Conservation (phyloP, 306 rosid species). For the Gleditsia sinensis region DNA sequence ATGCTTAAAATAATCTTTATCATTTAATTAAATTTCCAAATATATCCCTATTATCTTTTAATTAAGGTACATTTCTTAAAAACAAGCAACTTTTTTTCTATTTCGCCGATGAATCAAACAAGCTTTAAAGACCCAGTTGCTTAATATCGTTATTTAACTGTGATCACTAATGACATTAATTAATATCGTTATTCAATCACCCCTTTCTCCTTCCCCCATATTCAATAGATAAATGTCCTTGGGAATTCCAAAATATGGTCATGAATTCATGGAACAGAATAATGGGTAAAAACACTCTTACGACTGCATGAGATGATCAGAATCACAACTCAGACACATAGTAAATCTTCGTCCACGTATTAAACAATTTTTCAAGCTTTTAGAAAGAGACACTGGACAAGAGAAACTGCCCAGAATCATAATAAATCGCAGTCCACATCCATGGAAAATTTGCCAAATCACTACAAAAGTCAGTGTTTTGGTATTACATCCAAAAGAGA, state of each 20-base stretch:
- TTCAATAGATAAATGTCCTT: not conserved
- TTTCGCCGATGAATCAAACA: no score
- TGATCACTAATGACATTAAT: no score
- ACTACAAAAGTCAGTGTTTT: slow-evolving; percentile 10
- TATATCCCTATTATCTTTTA: no score
- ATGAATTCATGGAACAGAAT: not conserved
- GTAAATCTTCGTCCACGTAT: not conserved
- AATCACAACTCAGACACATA: not conserved
- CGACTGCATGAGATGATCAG: not conserved
- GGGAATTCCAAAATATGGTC: not conserved
- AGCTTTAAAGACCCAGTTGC: no score
- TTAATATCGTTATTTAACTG: no score
- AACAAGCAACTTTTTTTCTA: no score
- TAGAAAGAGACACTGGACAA: not conserved
- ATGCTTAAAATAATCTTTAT: no score
- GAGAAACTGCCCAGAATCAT: slow-evolving; percentile 1
- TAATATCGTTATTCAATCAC: no score
- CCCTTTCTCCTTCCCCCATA: not conserved
- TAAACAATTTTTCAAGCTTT: slow-evolving; percentile 21
- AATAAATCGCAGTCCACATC: not conserved
- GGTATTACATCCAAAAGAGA: slow-evolving; percentile 30
- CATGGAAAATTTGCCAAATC: slow-evolving; percentile 19
- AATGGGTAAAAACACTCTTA: not conserved
- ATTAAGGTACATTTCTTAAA: no score
- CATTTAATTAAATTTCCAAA: no score